These are phyloP conservation scores for Chrysochromulina parva DNA, from an alignment of 78 protist genomes.

Conservation along the genomic window DNA sequence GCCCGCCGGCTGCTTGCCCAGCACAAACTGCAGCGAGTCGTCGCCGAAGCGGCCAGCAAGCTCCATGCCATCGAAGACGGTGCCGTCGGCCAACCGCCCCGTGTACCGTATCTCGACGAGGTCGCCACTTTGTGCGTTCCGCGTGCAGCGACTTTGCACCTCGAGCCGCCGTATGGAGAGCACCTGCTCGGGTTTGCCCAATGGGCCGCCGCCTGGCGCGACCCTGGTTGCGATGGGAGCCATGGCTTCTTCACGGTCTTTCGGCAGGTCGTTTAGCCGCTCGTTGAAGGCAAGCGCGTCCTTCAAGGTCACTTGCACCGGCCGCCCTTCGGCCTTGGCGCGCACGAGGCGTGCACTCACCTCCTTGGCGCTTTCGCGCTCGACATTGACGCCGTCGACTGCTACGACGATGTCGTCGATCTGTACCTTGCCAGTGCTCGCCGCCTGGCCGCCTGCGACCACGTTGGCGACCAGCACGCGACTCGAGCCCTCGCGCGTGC, in stretches of 20 bases:
- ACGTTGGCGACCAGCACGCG: neutral
- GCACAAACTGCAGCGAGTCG: neutral
- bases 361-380: neutral
- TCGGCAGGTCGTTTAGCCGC: neutral
- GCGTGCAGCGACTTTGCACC: neutral
- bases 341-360: neutral
- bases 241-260: too few relatives aligned
- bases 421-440: neutral
- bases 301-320: neutral
- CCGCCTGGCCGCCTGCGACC: neutral
- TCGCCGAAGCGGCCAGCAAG: neutral
- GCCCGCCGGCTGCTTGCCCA: slow-evolving; percentile 4
- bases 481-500: neutral
- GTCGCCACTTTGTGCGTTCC: neutral
- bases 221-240: neutral
- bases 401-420: neutral
- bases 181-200: neutral
- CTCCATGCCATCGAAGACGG: slow-evolving; percentile 16
- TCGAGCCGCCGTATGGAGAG: neutral
- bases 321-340: neutral
- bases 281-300: neutral
- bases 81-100: neutral
- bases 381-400: neutral
- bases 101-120: neutral
- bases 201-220: neutral